Evolutionary conservation across 345 rosid genomes (phyloP).

Genomic region (Salix arbutifolia): DNA sequence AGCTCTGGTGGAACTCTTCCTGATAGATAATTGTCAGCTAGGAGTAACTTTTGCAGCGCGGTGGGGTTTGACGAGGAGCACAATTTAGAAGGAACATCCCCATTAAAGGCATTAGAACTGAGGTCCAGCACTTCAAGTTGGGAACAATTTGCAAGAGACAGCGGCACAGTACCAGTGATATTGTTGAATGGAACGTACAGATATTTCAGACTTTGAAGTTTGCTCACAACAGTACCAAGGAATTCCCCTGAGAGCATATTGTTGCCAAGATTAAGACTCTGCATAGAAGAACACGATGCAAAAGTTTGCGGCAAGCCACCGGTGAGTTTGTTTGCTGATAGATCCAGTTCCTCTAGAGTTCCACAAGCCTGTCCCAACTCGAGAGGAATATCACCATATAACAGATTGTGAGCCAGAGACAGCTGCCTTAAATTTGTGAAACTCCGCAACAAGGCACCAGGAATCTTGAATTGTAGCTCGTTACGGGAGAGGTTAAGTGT

Average conservation of each 20-base stretch:
- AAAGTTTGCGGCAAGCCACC: slow-evolving; percentile 59
- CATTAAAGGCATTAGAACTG: slow-evolving; percentile 65
- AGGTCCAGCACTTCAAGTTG: slow-evolving; percentile 77
- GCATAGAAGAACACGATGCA: slow-evolving; percentile 46
- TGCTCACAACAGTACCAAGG: slow-evolving; percentile 56
- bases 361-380: slow-evolving; percentile 59
- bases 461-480: slow-evolving; percentile 50
- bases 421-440: slow-evolving; percentile 53
- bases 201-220: slow-evolving; percentile 42
- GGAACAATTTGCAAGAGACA: slow-evolving; percentile 49
- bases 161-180: slow-evolving; percentile 64
- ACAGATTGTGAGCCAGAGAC: slow-evolving; percentile 53
- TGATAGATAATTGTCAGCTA: slow-evolving; percentile 69
- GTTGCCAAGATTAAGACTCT: slow-evolving; percentile 60
- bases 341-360: slow-evolving; percentile 57
- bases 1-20: slow-evolving; percentile 70
- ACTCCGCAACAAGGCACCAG: slow-evolving; percentile 50
- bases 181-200: slow-evolving; percentile 75
- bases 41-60: slow-evolving; percentile 54
- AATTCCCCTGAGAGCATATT: slow-evolving; percentile 76
- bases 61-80: slow-evolving; percentile 49
- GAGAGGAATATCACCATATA: slow-evolving; percentile 61
- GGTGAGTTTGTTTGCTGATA: slow-evolving; percentile 59
- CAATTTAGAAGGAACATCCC: slow-evolving; percentile 57
- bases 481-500: slow-evolving; percentile 59